These are phyloP conservation scores for Solanum bulbocastanum DNA, from an alignment of 257 asterid genomes.

Conservation along the genomic window DNA sequence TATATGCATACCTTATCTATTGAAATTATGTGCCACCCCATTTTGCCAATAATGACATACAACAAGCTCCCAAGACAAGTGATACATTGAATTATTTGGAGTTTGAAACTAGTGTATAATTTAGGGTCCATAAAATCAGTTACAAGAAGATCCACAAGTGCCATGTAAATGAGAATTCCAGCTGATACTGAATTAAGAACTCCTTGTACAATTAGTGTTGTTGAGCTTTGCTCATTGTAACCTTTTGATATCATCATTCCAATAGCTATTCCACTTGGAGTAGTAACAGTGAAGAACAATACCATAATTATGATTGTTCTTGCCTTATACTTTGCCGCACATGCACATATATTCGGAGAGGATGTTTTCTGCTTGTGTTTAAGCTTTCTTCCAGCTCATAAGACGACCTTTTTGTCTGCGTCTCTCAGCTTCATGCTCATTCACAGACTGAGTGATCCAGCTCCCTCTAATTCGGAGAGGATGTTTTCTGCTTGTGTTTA, in stretches of 20 bases:
- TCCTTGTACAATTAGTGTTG: conserved; percentile 22
- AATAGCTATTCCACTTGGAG: conserved; percentile 20
- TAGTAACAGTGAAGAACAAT: conserved; percentile 17
- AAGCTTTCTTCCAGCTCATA: too few species aligned
- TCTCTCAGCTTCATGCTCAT: too few species aligned
- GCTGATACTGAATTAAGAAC: conserved; percentile 26
- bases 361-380: too few species aligned
- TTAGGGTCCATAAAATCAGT: conserved; percentile 18
- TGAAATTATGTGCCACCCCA: conserved; percentile 4
- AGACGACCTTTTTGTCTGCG: too few species aligned
- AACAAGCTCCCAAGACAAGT: conserved; percentile 16
- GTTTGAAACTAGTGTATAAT: conserved; percentile 7
- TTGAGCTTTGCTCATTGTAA: conserved; percentile 14
- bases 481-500: too few species aligned
- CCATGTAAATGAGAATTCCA: conserved; percentile 24
- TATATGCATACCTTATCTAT: not conserved
- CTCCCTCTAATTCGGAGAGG: too few species aligned
- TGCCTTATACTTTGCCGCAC: conserved; percentile 11
- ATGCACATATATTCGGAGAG: not conserved
- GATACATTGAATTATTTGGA: conserved; percentile 7
- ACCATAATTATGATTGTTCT: conserved; percentile 9
- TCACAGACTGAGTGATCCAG: too few species aligned
- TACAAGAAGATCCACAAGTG: conserved; percentile 23
- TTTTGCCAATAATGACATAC: conserved; percentile 24
- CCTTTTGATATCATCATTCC: conserved; percentile 14